Conservation (phyloP, 2,329 filamentous ascomycete species). For the Hypoxylon sp. region DNA sequence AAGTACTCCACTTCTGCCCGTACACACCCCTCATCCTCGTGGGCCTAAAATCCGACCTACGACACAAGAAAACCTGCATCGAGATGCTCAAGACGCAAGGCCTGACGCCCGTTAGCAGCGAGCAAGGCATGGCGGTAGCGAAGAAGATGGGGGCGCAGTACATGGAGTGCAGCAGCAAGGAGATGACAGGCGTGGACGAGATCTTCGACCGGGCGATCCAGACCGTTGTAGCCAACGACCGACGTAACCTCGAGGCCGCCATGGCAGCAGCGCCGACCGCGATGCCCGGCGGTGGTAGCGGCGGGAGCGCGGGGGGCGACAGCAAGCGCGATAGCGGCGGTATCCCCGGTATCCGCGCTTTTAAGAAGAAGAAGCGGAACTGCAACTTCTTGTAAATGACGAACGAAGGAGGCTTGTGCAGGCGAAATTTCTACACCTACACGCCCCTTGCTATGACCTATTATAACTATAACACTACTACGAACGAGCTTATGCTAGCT, state of each 20-base stretch:
- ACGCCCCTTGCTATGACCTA: not conserved
- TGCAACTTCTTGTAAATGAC: slow-evolving; percentile 78
- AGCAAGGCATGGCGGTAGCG: slow-evolving; percentile 89
- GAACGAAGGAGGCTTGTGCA: slow-evolving; percentile 11
- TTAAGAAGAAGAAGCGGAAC: slow-evolving; percentile 86
- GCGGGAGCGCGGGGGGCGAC: slow-evolving; percentile 53
- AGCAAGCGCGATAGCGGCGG: slow-evolving; percentile 54
- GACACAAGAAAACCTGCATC: slow-evolving; percentile 95
- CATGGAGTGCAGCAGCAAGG: slow-evolving; percentile 99
- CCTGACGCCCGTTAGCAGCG: slow-evolving; percentile 90
- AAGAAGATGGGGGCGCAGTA: slow-evolving; percentile 95
- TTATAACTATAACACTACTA: not conserved
- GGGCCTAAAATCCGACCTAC: slow-evolving; percentile 96
- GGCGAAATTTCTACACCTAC: not conserved
- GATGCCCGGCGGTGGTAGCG: slow-evolving; percentile 51
- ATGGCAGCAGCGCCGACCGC: slow-evolving; percentile 56
- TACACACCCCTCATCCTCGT: slow-evolving; percentile 96
- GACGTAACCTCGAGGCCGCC: slow-evolving; percentile 70
- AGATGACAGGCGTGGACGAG: slow-evolving; percentile 95
- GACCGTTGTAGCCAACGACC: slow-evolving; percentile 86
- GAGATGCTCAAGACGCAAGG: slow-evolving; percentile 99
- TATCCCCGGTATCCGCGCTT: slow-evolving; percentile 60
- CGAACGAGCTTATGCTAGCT: not conserved
- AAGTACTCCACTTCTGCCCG: slow-evolving; percentile 98
- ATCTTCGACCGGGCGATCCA: slow-evolving; percentile 94